phyloP scores from a whole-genome alignment of 768 basidiomycete species.

The Boletus tylopilopsis region DNA sequence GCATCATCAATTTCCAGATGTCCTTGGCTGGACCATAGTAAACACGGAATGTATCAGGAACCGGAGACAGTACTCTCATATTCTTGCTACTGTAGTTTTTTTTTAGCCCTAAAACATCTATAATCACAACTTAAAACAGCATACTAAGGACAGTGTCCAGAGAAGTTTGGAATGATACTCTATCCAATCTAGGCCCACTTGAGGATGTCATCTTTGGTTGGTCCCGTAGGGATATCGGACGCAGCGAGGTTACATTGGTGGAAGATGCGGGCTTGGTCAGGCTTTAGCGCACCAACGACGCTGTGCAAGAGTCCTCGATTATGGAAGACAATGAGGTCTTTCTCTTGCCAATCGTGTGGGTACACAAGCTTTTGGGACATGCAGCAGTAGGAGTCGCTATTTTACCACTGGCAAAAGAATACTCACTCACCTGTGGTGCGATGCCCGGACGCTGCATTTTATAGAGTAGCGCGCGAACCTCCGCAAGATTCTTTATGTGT shows the following conservation, averaged over 20 bases:
- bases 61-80: too few relatives aligned
- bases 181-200: not conserved
- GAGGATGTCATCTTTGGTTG: conserved; percentile 27
- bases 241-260: conserved; percentile 60
- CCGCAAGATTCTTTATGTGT: conserved; percentile 64
- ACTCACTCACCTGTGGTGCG: not conserved
- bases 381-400: not conserved
- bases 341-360: conserved; percentile 80
- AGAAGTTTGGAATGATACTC: not conserved
- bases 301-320: conserved; percentile 65
- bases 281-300: conserved; percentile 62
- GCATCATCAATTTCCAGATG: too few relatives aligned
- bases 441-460: conserved; percentile 75
- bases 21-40: too few relatives aligned
- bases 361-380: conserved; percentile 55
- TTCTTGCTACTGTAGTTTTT: too few relatives aligned
- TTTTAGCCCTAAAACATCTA: too few relatives aligned
- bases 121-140: too few relatives aligned
- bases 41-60: too few relatives aligned
- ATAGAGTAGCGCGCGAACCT: conserved; percentile 73
- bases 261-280: conserved; percentile 43
- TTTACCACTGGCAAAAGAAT: too few relatives aligned
- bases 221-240: conserved; percentile 45
- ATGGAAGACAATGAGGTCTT: conserved; percentile 57
- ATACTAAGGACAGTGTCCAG: too few relatives aligned